Evolutionary conservation across 176 grass and related monocot genomes (phyloP), one percentile per base, ranked within the genome.

Genomic region (Miscanthus lutarioriparius): DNA sequence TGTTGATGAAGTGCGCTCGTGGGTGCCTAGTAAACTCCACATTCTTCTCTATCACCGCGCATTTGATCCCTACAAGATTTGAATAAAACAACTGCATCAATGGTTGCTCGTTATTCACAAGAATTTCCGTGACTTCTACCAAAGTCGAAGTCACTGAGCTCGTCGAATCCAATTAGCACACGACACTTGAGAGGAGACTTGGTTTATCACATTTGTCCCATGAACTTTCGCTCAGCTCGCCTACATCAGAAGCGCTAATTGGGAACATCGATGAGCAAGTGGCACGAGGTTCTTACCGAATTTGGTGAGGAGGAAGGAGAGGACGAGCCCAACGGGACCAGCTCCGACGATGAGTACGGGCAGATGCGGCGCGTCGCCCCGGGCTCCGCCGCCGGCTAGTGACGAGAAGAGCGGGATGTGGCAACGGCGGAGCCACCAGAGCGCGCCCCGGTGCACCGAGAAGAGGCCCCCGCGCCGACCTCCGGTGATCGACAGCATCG

Each of bases 1-100:
- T 99, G 83, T 99, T 99, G 78, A 99, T 96, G 66, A 96, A 99
- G 83, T 99, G 96, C 1, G 93, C 96, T 38, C 94, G 87, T 0
- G 96, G 96, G 48, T 95, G 96, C 49, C 80, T 86, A 80, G 96
- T 90, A 80, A 95, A 94, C 27, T 66, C 79, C 25, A 80, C 72
- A 48, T 79, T 87, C 70, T 94, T 96, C 76, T 99, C 96, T 64
- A 99, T 36, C 70, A 99, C 80, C 2, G 86, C 70, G 47, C 96
- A 99, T 78, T 89, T 90, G 47, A 96, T 80, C 66, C 91, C 96
- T 94, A 74, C 54, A 15, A 75, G 30, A 80, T 86, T 67, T 61
- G 44, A 51, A 82, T 26, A 63, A 32, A 77, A 82, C 1, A 41
- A 47, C 59, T 15, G 14, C 32, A 56, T 80, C 75, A 66, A 67